These are phyloP conservation scores for Nakazawaea wyomingensis DNA, from an alignment of 805 yeast species.

Conservation along the genomic window DNA sequence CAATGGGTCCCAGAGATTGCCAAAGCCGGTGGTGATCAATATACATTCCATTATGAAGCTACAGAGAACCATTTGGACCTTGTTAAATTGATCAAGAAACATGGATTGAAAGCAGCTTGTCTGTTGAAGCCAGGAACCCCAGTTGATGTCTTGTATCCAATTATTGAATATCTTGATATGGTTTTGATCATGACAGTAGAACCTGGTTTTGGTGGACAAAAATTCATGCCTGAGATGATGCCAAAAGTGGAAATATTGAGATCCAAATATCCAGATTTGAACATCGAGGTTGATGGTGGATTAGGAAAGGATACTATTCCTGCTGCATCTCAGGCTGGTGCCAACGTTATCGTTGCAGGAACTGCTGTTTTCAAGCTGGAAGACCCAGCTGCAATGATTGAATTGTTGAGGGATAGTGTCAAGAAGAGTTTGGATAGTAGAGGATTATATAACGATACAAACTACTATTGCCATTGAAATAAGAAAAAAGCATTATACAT, in stretches of 20 bases:
- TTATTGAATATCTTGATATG: slow-evolving; percentile 82
- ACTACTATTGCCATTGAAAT: slow-evolving; percentile 8
- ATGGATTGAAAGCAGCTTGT: slow-evolving; percentile 91
- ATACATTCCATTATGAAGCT: slow-evolving; percentile 94
- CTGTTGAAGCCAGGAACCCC: slow-evolving; percentile 93
- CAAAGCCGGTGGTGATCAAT: slow-evolving; percentile 91
- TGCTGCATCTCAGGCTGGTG: slow-evolving; percentile 93
- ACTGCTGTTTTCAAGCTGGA: slow-evolving; percentile 86
- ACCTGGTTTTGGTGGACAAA: slow-evolving; percentile 99
- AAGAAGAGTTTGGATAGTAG: slow-evolving; percentile 19
- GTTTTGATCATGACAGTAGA: slow-evolving; percentile 98
- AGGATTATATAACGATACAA: slow-evolving; percentile 16
- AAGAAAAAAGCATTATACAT: too few species aligned
- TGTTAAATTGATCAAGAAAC: slow-evolving; percentile 66
- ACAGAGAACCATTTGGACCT: slow-evolving; percentile 72
- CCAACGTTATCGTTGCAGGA: slow-evolving; percentile 97
- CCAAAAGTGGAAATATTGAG: slow-evolving; percentile 83
- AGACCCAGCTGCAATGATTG: slow-evolving; percentile 73
- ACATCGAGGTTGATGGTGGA: slow-evolving; percentile 97
- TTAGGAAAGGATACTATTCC: slow-evolving; percentile 80
- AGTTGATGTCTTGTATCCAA: slow-evolving; percentile 71
- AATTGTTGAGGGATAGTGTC: slow-evolving; percentile 61
- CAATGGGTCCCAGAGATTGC: slow-evolving; percentile 93
- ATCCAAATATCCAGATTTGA: slow-evolving; percentile 64
- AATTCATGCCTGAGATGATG: slow-evolving; percentile 95